phyloP scores from a whole-genome alignment of 1,284 basidiomycete species.

The Acaromyces ingoldii region DNA sequence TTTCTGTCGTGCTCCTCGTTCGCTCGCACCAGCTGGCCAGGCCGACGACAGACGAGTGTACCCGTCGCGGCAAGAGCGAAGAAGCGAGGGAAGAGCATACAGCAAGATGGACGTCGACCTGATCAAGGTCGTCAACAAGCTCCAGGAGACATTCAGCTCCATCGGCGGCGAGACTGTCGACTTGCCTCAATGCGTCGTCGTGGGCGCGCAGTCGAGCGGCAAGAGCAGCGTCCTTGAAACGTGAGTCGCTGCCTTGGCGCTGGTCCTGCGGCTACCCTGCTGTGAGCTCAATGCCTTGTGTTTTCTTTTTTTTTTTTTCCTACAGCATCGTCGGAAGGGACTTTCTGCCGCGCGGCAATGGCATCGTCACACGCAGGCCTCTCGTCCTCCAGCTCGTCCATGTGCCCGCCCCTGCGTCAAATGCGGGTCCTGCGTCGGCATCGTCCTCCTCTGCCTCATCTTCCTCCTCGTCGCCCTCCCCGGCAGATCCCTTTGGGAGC shows the following conservation, averaged over 20 bases:
- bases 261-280: neutral
- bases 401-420: constrained; percentile 50
- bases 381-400: constrained; percentile 93
- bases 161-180: constrained; percentile 58
- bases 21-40: too few relatives aligned
- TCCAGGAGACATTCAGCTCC: constrained; percentile 61
- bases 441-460: constrained; percentile 9
- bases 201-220: constrained; percentile 57
- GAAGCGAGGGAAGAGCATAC: too few relatives aligned
- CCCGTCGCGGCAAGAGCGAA: too few relatives aligned
- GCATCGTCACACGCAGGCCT: constrained; percentile 91
- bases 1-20: too few relatives aligned
- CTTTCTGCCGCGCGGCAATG: constrained; percentile 87
- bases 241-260: constrained; percentile 21
- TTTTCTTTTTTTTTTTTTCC: neutral
- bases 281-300: too few relatives aligned
- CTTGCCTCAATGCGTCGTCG: constrained; percentile 55
- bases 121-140: constrained; percentile 89
- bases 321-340: constrained; percentile 73
- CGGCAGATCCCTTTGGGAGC: too few relatives aligned
- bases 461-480: constrained; percentile 12
- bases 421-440: neutral
- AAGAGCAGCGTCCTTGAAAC: constrained; percentile 60
- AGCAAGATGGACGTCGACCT: constrained; percentile 60
- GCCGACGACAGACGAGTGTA: too few relatives aligned